Base-by-base conservation (phyloP, 352 stramenopile genomes). In the Globisporangium carolinianum region DNA sequence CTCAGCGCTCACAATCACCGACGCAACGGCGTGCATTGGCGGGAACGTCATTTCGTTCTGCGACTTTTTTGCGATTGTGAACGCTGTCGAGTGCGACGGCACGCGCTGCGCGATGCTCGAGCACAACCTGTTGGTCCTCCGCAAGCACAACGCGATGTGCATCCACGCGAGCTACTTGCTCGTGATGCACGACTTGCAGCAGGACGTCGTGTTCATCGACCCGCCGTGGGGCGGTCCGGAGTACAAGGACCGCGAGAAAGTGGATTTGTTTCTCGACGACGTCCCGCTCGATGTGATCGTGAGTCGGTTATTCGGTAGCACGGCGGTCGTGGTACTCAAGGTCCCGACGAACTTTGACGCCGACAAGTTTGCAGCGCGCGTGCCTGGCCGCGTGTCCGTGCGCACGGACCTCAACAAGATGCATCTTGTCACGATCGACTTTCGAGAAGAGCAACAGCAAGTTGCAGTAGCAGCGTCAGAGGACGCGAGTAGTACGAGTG, bases 121-220 rank as follows among this genome's bases (percentile, higher is more conserved):
- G 10, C 79, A 94, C 62, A 94, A 94, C 45, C 17, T 94, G 2
- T 55, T 65, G 5, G 74, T 94, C 17, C 63, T 91, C 1, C 37
- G 68, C 10, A 87, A 87, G 55, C 66, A 53, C 49, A 92, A 91
- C 50, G 73, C 69, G 1, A 69, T 60, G 47, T 90, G 83, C 38
- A 64, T 76, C 14, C 72, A 86, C 57, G 70, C 75, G 2, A 87
- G 75, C 58, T 88, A 91, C 60, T 56, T 91, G 10, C 68, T 86
- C 47, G 76, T 88, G 65, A 87, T 91, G 74, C 64, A 78, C n/a
- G 52, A 78, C 46, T 61, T 89, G 47, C 51, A 78, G n/a, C 79
- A 90, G 53, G 79, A 92, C 54, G 79, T 94, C 47, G 77, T 92
- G 46, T 94, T 94, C 58, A 69, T 94, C 15, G 84, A 94, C 50